phyloP scores from a whole-genome alignment of 306 rosid species.

The Hippophae rhamnoides region DNA sequence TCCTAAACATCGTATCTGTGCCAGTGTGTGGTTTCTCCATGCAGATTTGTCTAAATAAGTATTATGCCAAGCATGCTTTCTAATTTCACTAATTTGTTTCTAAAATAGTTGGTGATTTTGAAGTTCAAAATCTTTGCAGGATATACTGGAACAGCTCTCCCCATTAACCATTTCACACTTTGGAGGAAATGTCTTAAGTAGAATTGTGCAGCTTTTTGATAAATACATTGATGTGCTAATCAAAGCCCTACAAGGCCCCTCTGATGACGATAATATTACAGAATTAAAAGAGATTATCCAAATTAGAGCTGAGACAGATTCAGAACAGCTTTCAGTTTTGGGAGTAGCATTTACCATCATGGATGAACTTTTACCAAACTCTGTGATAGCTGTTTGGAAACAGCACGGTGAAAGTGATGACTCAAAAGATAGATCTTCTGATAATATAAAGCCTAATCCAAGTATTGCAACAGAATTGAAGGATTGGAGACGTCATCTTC shows the following conservation, averaged over 20 bases:
- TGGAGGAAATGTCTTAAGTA: conserved; percentile 65
- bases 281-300: conserved; percentile 63
- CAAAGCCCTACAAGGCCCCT: conserved; percentile 74
- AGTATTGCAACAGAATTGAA: conserved; percentile 56
- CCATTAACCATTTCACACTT: conserved; percentile 57
- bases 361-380: conserved; percentile 76
- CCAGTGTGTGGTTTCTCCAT: no score
- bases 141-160: conserved; percentile 80
- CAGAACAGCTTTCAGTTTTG: conserved; percentile 82
- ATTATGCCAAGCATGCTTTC: background rate
- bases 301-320: conserved; percentile 88
- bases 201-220: conserved; percentile 70
- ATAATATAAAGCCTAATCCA: conserved; percentile 36
- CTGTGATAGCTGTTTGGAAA: conserved; percentile 64
- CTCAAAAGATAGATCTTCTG: conserved; percentile 37
- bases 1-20: no score
- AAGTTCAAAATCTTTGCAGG: conserved; percentile 36
- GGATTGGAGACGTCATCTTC: conserved; percentile 94
- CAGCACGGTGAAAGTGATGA: conserved; percentile 44
- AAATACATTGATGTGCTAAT: conserved; percentile 80
- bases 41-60: no score
- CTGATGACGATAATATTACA: conserved; percentile 79
- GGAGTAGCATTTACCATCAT: conserved; percentile 82
- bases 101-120: background rate
- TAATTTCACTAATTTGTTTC: background rate